Base-by-base conservation (phyloP, 768 basidiomycete species). In the Mycena latifolia region DNA sequence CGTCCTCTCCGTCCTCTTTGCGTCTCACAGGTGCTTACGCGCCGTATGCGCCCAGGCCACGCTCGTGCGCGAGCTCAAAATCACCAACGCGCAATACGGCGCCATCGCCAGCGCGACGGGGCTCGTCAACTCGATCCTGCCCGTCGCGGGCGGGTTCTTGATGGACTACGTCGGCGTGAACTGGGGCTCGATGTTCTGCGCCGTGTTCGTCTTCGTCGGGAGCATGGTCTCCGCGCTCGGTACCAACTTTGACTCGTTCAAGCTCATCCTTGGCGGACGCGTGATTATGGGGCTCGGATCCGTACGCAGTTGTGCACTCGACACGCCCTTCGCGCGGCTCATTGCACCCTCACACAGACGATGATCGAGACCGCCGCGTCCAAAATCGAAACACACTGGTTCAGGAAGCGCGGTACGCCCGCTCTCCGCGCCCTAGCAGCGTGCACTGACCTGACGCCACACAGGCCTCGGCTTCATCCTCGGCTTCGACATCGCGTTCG, bases 401-500 rank as follows among this genome's bases (percentile, higher is more conserved):
- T 48, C 25, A 12, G 46, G 24, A 48, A 48, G 24, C 46, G 25
- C 22, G 46, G 46, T 48, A 48, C 25, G 24, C 24, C n/a, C 24
- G 11, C 11, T 15, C 15, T n/a, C 5, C n/a, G 14, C 24, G 24
- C 11, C 24, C n/a, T 5, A 48, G 3, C 20, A 25, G n/a, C n/a
- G n/a, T n/a, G n/a, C 46, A 27, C 46, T 48, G 9, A 24, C 24
- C n/a, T n/a, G n/a, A n/a, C 46, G 10, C 4, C 11, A 5, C 25
- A 4, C 46, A 48, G 46, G 46, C 46, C 46, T 27, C 46, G 46
- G 46, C 11, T 48, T 48, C 46, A n/a, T 48, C 20, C 24, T 48
- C 46, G 46, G 46, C 24, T 48, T 48, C 46, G 46, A 48, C 46
- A 48, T 48, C 46, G 46, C 46, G 46, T 48, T 27, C 46, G 46